phyloP scores from a whole-genome alignment of 1,284 basidiomycete genomes.

The Cystobasidiaceae sp. region DNA sequence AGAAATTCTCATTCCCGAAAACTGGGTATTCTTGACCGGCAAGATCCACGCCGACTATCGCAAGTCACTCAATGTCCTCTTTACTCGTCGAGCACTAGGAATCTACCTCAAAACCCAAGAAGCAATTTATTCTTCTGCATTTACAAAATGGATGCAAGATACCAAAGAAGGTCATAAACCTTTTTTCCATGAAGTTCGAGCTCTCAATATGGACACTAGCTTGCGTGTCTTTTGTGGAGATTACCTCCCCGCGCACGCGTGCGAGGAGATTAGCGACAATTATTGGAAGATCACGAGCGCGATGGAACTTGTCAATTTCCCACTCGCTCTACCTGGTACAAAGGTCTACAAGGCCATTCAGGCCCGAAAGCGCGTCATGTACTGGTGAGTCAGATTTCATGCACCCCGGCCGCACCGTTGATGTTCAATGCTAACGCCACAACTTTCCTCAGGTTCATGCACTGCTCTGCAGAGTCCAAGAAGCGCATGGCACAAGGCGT shows the following conservation, averaged over 20 bases:
- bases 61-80: slow-evolving; percentile 81
- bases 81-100: slow-evolving; percentile 87
- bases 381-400: slow-evolving; percentile 51
- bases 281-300: slow-evolving; percentile 96
- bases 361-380: slow-evolving; percentile 81
- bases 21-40: slow-evolving; percentile 97
- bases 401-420: neutral
- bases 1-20: slow-evolving; percentile 75
- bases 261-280: slow-evolving; percentile 77
- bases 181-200: slow-evolving; percentile 84
- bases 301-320: slow-evolving; percentile 98
- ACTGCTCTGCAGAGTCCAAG: slow-evolving; percentile 76
- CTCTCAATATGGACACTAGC: slow-evolving; percentile 96
- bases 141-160: slow-evolving; percentile 62
- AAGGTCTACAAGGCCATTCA: slow-evolving; percentile 94
- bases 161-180: slow-evolving; percentile 41
- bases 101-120: slow-evolving; percentile 88
- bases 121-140: slow-evolving; percentile 70
- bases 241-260: slow-evolving; percentile 76
- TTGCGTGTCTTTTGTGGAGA: slow-evolving; percentile 89
- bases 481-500: slow-evolving; percentile 69
- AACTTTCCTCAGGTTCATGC: slow-evolving; percentile 53
- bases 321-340: slow-evolving; percentile 88
- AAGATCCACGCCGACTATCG: slow-evolving; percentile 93
- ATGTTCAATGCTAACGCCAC: neutral